These are phyloP conservation scores for Hanseniaspora nectarophila DNA, from an alignment of 805 yeast genomes.

Conservation along the genomic window DNA sequence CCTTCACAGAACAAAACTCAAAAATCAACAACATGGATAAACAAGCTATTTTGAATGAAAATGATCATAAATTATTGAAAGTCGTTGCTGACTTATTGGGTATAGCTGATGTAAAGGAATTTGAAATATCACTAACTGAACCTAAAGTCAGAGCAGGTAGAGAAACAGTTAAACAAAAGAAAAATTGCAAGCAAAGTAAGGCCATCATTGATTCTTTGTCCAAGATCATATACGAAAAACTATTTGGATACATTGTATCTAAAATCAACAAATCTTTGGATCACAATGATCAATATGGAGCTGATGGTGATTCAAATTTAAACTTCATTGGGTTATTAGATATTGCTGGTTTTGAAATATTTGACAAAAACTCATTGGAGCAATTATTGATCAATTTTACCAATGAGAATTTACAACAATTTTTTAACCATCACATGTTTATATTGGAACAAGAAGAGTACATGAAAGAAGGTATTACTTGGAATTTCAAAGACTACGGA, in stretches of 20 bases:
- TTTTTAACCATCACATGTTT: constrained; percentile 95
- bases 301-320: background rate
- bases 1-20: constrained; percentile 33
- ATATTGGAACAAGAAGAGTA: constrained; percentile 95
- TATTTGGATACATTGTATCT: constrained; percentile 66
- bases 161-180: constrained; percentile 70
- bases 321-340: constrained; percentile 88
- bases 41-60: constrained; percentile 52
- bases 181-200: constrained; percentile 67
- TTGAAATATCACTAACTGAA: constrained; percentile 49
- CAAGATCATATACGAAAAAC: constrained; percentile 70
- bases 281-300: constrained; percentile 31
- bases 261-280: constrained; percentile 61
- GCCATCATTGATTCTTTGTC: constrained; percentile 77
- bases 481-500: constrained; percentile 95
- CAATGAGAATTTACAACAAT: constrained; percentile 93
- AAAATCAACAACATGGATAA: constrained; percentile 32
- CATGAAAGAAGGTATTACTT: constrained; percentile 80
- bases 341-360: constrained; percentile 96
- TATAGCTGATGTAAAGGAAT: constrained; percentile 36
- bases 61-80: constrained; percentile 42
- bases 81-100: constrained; percentile 42
- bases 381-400: constrained; percentile 96
- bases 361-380: constrained; percentile 85
- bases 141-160: constrained; percentile 88